Evolutionary conservation across 306 rosid genomes (phyloP).

Genomic region (Prunus salicina): DNA sequence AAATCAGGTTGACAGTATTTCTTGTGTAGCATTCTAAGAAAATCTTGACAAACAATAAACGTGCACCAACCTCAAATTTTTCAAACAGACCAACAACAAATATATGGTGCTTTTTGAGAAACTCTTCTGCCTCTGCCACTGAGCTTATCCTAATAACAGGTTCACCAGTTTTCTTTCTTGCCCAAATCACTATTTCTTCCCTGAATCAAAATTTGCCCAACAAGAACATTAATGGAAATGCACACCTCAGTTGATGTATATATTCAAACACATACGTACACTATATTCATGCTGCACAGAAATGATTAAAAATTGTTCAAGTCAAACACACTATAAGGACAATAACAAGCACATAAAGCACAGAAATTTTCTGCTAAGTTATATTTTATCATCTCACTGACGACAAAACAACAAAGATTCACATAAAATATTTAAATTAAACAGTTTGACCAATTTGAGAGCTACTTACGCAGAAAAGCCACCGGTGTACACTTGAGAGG

Average conservation of each 20-base stretch:
- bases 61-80: slow-evolving; percentile 58
- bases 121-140: slow-evolving; percentile 47
- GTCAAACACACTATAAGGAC: background rate
- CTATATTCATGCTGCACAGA: background rate
- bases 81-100: slow-evolving; percentile 65
- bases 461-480: slow-evolving; percentile 76
- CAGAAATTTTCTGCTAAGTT: background rate
- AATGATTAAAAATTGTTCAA: background rate
- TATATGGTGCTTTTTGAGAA: slow-evolving; percentile 55
- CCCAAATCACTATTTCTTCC: slow-evolving; percentile 86
- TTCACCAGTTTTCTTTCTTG: slow-evolving; percentile 66
- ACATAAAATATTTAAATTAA: slow-evolving; percentile 3
- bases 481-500: slow-evolving; percentile 75
- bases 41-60: background rate
- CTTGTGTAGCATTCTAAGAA: slow-evolving; percentile 3
- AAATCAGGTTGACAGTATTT: background rate
- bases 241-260: background rate
- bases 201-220: slow-evolving; percentile 45
- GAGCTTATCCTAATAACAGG: slow-evolving; percentile 64
- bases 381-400: background rate
- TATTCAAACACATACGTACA: background rate
- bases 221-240: background rate
- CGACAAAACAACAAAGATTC: background rate
- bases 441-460: slow-evolving; percentile 5
- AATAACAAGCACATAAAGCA: background rate